A percentile compares a stretch with the other conserved stretches of the same genome.
Evolutionary conservation across 805 yeast species (phyloP).

Genomic region (Spathaspora hagerdaliae): DNA sequence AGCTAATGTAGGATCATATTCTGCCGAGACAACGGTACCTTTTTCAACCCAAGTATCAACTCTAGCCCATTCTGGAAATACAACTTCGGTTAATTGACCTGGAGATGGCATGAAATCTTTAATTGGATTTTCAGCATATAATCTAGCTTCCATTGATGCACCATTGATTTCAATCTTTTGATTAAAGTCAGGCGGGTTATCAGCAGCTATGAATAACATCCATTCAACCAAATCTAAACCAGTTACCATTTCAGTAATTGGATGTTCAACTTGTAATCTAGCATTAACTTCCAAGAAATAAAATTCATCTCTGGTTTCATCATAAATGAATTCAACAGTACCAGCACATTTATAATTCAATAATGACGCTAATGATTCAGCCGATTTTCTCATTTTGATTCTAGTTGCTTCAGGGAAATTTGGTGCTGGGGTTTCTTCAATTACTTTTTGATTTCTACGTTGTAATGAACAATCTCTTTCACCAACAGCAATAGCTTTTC

Average conservation of each 20-base stretch:
- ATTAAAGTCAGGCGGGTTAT: constrained; percentile 74
- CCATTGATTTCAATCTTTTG: constrained; percentile 63
- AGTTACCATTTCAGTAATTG: constrained; percentile 92
- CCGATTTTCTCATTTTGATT: constrained; percentile 69
- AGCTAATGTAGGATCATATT: constrained; percentile 94
- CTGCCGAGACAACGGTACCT: constrained; percentile 86
- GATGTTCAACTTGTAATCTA: constrained; percentile 96
- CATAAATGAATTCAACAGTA: constrained; percentile 94
- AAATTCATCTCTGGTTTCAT: constrained; percentile 79
- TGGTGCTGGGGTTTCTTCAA: constrained; percentile 98
- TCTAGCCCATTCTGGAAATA: constrained; percentile 88
- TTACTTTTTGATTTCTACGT: constrained; percentile 93
- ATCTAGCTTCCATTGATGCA: constrained; percentile 93
- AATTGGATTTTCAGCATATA: constrained; percentile 95
- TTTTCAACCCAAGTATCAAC: constrained; percentile 91
- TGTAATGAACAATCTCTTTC: constrained; percentile 98
- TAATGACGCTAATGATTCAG: constrained; percentile 75
- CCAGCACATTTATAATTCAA: constrained; percentile 96
- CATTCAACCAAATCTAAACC: constrained; percentile 94
- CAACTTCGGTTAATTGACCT: constrained; percentile 82
- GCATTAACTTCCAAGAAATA: constrained; percentile 96
- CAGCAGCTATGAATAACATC: constrained; percentile 93
- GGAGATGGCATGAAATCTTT: constrained; percentile 95
- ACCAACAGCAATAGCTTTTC: constrained; percentile 89
- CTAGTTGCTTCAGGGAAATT: constrained; percentile 81